Evolutionary conservation across 768 basidiomycete species (phyloP).

Genomic region (Favolaschia claudopus): DNA sequence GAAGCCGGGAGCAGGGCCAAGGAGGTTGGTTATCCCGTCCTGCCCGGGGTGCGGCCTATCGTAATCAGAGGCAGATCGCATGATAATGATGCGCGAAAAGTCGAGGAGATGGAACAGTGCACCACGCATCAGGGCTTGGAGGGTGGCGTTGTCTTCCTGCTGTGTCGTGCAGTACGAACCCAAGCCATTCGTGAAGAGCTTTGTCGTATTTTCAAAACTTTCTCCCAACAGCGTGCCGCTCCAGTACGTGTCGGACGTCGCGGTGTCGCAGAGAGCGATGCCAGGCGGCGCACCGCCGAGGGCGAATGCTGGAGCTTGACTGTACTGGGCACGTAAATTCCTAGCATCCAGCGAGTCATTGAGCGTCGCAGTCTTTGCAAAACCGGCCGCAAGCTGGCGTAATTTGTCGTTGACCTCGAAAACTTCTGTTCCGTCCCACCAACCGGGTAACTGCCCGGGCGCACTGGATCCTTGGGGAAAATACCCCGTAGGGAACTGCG

Average conservation of each 20-base stretch:
- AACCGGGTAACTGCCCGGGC: constrained; percentile 34
- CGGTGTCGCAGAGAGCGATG: constrained; percentile 44
- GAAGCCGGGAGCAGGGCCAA: constrained; percentile 41
- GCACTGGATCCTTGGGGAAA: constrained; percentile 38
- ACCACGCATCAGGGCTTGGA: constrained; percentile 46
- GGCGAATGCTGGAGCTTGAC: constrained; percentile 28
- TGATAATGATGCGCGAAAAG: constrained; percentile 45
- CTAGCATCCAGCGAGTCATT: constrained; percentile 40
- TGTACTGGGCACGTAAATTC: constrained; percentile 42
- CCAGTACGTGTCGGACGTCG: constrained; percentile 46
- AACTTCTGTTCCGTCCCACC: constrained; percentile 53
- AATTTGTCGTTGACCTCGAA: constrained; percentile 53
- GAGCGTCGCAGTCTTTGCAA: constrained; percentile 39
- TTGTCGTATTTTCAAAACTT: constrained; percentile 46
- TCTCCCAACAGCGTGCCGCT: constrained; percentile 43
- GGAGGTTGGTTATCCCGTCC: constrained; percentile 34
- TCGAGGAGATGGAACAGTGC: constrained; percentile 33
- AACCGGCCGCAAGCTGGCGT: constrained; percentile 35
- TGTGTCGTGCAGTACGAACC: constrained; percentile 42
- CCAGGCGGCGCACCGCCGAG: constrained; percentile 41
- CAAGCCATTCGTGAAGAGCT: constrained; percentile 40
- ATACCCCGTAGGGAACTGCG: constrained; percentile 43
- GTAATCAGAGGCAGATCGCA: constrained; percentile 47
- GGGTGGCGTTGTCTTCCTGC: constrained; percentile 51
- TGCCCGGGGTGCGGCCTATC: constrained; percentile 34